These are phyloP conservation scores for Exutisphaerella laricina DNA, from an alignment of 2,329 filamentous ascomycete species.

Conservation along the genomic window DNA sequence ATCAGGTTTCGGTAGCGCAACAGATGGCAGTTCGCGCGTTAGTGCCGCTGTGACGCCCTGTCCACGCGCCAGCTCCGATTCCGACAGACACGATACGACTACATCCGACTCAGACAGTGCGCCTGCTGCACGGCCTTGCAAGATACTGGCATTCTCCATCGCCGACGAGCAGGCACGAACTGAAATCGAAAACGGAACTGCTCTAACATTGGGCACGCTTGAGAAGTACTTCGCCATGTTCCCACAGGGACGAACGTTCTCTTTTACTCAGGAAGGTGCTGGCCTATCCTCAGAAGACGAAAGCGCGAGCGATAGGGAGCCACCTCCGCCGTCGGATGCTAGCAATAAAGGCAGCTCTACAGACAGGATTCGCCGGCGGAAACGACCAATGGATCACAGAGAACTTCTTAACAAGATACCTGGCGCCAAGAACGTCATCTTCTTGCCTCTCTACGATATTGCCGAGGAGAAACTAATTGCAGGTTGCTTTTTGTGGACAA, in stretches of 20 bases:
- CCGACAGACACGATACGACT: slow-evolving; percentile 16
- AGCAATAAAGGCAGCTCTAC: slow-evolving; percentile 34
- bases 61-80: slow-evolving; percentile 14
- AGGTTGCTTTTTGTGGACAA: slow-evolving; percentile 45
- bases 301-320: slow-evolving; percentile 22
- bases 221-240: slow-evolving; percentile 28
- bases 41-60: slow-evolving; percentile 7
- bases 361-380: slow-evolving; percentile 33
- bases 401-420: slow-evolving; percentile 37
- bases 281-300: slow-evolving; percentile 27
- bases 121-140: slow-evolving; percentile 20
- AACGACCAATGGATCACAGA: slow-evolving; percentile 33
- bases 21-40: background rate
- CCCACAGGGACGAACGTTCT: slow-evolving; percentile 26
- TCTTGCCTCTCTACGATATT: slow-evolving; percentile 50
- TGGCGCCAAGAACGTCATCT: slow-evolving; percentile 40
- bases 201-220: slow-evolving; percentile 22
- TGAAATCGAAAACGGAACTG: slow-evolving; percentile 22
- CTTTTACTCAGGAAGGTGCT: slow-evolving; percentile 25
- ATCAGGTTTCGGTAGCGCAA: background rate
- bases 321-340: slow-evolving; percentile 40
- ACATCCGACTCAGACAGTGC: slow-evolving; percentile 23
- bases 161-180: slow-evolving; percentile 20
- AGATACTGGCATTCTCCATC: slow-evolving; percentile 23
- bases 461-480: slow-evolving; percentile 37